Conservation (phyloP, 805 yeast species). For the Candida sphagnicola region DNA sequence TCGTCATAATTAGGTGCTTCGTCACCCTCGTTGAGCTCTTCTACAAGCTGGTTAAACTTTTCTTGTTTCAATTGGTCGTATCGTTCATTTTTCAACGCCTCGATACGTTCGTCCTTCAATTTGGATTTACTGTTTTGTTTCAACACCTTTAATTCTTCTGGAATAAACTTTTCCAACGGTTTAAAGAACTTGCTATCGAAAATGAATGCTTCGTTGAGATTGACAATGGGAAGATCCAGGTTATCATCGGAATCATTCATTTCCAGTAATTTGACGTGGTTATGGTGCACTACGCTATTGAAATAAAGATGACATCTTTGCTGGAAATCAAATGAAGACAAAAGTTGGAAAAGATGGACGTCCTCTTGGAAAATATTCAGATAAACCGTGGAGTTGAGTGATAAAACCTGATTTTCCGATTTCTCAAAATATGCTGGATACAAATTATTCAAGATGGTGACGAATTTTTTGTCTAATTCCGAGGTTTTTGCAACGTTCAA, state of each 20-base stretch:
- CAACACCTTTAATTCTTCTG: slow-evolving; percentile 6
- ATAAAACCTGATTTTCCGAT: background rate
- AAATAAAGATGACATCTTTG: slow-evolving; percentile 22
- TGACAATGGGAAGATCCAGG: slow-evolving; percentile 10
- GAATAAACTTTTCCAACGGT: slow-evolving; percentile 4
- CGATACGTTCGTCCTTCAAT: background rate
- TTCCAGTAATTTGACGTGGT: background rate
- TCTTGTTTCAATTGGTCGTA: slow-evolving; percentile 8
- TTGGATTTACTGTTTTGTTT: slow-evolving; percentile 5
- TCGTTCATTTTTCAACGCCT: background rate
- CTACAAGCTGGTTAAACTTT: background rate
- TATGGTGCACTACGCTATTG: slow-evolving; percentile 4
- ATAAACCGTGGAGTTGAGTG: slow-evolving; percentile 1
- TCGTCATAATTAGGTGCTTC: slow-evolving; percentile 4
- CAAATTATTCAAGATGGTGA: background rate
- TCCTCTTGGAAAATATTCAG: background rate
- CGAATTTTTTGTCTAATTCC: background rate
- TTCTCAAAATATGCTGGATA: background rate
- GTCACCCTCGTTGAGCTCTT: slow-evolving; percentile 4
- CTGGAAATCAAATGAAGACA: slow-evolving; percentile 7
- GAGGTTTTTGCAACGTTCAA: background rate
- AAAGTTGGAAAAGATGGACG: slow-evolving; percentile 8
- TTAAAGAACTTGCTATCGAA: slow-evolving; percentile 12
- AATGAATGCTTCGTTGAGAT: slow-evolving; percentile 13
- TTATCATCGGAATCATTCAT: background rate